A percentile compares a stretch with the other conserved stretches of the same genome.
phyloP scores from a whole-genome alignment of 2,329 filamentous ascomycete genomes.

The Pleochaeta shiraiana region DNA sequence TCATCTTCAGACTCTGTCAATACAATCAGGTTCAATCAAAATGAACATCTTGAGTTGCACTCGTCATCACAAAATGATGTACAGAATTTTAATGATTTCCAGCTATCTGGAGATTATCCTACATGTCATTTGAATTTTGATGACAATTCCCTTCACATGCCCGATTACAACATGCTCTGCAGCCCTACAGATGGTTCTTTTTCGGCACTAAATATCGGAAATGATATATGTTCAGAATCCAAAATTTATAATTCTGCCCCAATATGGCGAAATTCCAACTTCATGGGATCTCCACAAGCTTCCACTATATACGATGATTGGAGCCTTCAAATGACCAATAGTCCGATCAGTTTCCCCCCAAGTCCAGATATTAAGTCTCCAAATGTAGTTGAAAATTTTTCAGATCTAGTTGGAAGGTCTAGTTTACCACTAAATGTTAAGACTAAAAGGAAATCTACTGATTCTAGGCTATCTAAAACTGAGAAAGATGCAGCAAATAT shows the following conservation, averaged over 20 bases:
- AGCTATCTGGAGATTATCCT: conserved; percentile 10
- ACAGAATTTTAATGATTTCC: conserved; percentile 14
- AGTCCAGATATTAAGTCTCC: conserved; percentile 15
- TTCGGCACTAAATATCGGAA: conserved; percentile 8
- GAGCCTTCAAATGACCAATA: conserved; percentile 13
- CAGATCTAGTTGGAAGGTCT: conserved; percentile 14
- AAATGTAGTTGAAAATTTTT: conserved; percentile 16
- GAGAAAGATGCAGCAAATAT: conserved; percentile 13
- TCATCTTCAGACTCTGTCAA: neutral
- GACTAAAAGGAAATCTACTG: conserved; percentile 14
- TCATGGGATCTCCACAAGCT: conserved; percentile 14
- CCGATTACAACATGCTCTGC: no score
- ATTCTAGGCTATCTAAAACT: conserved; percentile 16
- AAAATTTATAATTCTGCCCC: conserved; percentile 9
- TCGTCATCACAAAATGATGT: conserved; percentile 14
- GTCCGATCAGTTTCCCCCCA: conserved; percentile 16
- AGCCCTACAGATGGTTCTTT: conserved; percentile 12
- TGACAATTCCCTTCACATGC: conserved; percentile 11
- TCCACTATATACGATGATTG: conserved; percentile 15
- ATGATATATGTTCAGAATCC: conserved; percentile 9
- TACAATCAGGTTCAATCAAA: neutral
- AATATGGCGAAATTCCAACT: conserved; percentile 12
- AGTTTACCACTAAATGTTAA: conserved; percentile 16
- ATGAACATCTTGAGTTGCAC: neutral
- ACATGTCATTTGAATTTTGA: conserved; percentile 12